Percentiles rank a stretch among this genome's conserved stretches.
These are phyloP conservation scores for Lecanicillium sp. DNA, from an alignment of 2,329 filamentous ascomycete genomes.

Conservation along the genomic window DNA sequence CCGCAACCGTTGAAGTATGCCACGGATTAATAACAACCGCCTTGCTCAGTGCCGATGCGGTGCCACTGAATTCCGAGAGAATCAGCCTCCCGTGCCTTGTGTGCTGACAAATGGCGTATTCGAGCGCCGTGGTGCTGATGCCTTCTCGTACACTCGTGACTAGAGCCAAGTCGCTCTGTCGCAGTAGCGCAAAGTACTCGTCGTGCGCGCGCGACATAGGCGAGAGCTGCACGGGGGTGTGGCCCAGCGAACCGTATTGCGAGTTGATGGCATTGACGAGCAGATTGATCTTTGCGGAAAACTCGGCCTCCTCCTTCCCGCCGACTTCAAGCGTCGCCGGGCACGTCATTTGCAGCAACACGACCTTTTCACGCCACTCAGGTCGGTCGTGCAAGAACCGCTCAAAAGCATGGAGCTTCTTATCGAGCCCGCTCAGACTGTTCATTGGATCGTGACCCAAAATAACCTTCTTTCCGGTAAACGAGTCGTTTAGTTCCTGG, in stretches of 20 bases:
- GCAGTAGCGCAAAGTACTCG: conserved; percentile 88
- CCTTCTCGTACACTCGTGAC: conserved; percentile 94
- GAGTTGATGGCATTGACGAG: conserved; percentile 89
- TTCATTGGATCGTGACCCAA: conserved; percentile 92
- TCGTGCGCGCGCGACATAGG: conserved; percentile 84
- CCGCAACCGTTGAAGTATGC: conserved; percentile 79
- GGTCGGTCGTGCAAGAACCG: conserved; percentile 84
- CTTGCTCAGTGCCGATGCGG: conserved; percentile 73
- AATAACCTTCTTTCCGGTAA: conserved; percentile 88
- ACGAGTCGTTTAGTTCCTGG: conserved; percentile 64
- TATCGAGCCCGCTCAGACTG: conserved; percentile 83
- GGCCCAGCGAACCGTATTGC: conserved; percentile 78
- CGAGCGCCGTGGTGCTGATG: conserved; percentile 95
- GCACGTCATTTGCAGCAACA: conserved; percentile 91
- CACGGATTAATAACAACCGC: conserved; percentile 96
- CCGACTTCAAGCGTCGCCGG: conserved; percentile 76
- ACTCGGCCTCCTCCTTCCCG: conserved; percentile 64
- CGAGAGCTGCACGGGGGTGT: conserved; percentile 88
- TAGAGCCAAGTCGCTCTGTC: conserved; percentile 81
- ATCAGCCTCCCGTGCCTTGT: conserved; percentile 82
- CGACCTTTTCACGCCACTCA: conserved; percentile 85
- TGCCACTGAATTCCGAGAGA: conserved; percentile 93
- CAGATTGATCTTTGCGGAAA: conserved; percentile 82
- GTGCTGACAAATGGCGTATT: conserved; percentile 89
- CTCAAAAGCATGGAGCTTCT: conserved; percentile 93